Evolutionary conservation across 2,329 filamentous ascomycete genomes (phyloP).

Genomic region (Zasmidium angulare): DNA sequence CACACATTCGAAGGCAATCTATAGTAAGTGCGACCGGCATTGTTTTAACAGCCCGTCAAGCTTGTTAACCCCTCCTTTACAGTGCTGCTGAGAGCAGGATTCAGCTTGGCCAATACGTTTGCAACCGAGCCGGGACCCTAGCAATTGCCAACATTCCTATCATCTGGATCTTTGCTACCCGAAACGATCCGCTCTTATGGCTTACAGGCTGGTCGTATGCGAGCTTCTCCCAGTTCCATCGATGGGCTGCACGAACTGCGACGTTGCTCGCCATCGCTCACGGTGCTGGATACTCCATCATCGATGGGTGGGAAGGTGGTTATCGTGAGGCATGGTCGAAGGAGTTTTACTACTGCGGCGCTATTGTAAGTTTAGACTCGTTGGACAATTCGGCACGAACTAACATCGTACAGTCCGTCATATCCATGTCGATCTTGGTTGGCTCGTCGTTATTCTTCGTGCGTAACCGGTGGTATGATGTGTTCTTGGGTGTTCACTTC

Average conservation of each 20-base stretch:
- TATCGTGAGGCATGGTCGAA: conserved; percentile 34
- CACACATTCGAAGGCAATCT: conserved; percentile 47
- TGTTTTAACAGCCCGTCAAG: too few species aligned
- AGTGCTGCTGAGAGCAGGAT: not conserved
- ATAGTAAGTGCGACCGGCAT: conserved; percentile 43
- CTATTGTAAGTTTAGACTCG: conserved; percentile 37
- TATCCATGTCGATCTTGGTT: conserved; percentile 47
- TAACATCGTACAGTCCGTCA: conserved; percentile 26
- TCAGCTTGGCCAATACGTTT: conserved; percentile 56
- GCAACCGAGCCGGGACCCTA: conserved; percentile 64
- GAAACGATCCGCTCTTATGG: conserved; percentile 67
- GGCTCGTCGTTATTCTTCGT: conserved; percentile 53
- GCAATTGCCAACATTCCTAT: conserved; percentile 63
- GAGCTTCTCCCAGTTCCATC: conserved; percentile 67
- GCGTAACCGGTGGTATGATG: conserved; percentile 54
- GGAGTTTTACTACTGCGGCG: conserved; percentile 53
- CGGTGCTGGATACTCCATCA: conserved; percentile 53
- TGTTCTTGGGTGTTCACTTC: conserved; percentile 54
- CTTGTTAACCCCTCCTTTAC: not conserved
- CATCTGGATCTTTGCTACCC: conserved; percentile 65
- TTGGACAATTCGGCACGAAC: not conserved
- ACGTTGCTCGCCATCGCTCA: conserved; percentile 64
- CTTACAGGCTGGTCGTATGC: conserved; percentile 67
- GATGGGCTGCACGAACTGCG: conserved; percentile 64
- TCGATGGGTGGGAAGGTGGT: conserved; percentile 36